Evolutionary conservation across 768 basidiomycete genomes (phyloP).

Genomic region (Phaffia australis): DNA sequence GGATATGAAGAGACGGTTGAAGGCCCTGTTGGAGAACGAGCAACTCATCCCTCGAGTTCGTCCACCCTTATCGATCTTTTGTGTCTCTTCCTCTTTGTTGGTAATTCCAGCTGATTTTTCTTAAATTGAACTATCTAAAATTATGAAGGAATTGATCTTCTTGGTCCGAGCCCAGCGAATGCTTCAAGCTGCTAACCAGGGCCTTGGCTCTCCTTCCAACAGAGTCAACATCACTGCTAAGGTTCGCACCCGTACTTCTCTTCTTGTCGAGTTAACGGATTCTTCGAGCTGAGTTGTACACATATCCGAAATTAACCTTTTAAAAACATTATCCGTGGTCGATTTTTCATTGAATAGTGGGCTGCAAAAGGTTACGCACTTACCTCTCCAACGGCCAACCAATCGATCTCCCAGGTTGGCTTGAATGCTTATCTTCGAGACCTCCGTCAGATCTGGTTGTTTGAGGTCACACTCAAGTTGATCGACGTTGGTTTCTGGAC

Average conservation of each 20-base stretch:
- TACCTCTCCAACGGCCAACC: constrained; percentile 45
- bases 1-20: constrained; percentile 38
- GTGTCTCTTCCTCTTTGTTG: neutral
- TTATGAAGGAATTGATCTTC: constrained; percentile 30
- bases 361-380: constrained; percentile 43
- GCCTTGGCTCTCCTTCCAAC: constrained; percentile 74
- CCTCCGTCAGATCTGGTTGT: constrained; percentile 47
- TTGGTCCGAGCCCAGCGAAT: constrained; percentile 40
- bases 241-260: neutral
- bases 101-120: neutral
- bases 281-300: neutral
- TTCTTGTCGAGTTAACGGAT: constrained; percentile 26
- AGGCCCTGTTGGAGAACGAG: constrained; percentile 40
- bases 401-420: constrained; percentile 36
- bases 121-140: neutral
- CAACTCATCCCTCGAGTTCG: constrained; percentile 28
- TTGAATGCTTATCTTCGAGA: constrained; percentile 36
- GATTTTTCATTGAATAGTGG: constrained; percentile 28
- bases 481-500: constrained; percentile 65
- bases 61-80: neutral
- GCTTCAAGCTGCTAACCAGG: constrained; percentile 47
- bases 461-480: constrained; percentile 53
- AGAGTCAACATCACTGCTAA: constrained; percentile 74
- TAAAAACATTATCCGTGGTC: neutral
- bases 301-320: neutral